Base-by-base conservation (phyloP, 371 early-diverging fungal species). In the Haplosporangium sp. region DNA sequence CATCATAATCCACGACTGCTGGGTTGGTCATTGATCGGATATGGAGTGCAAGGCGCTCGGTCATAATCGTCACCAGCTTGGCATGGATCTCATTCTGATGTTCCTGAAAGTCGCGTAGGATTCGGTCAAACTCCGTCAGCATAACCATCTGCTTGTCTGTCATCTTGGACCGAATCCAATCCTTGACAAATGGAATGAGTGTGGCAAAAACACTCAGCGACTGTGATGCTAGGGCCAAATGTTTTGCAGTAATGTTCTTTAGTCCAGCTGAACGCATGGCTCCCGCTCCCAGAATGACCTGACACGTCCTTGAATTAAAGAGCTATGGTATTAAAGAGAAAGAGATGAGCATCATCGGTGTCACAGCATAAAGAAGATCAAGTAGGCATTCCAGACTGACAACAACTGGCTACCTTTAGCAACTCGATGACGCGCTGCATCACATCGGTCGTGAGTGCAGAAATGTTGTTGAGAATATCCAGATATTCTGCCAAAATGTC, bases 261-360 rank as follows among this genome's bases (percentile, higher is more conserved):
- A 98, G 82, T 6, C 98, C 98, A 6, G 97, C 98, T 8, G 97
- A 96, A 36, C 90, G 88, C 90, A 95, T 93, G 0, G 98, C 98
- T 1, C 98, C 98, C 1, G 97, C 98, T 2, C 98, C 98, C 13
- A 98, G 84, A 75, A 98, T 95, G 6, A 96, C 95, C 83, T 97
- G 97, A 81, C 97, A 96, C 5, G 92, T 90, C 59, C 94, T 83
- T 5, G 95, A 94, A 76, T 98, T 98, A 83, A 96, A 95, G 13
- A 95, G 68, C 94, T 94, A n/a, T n/a, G n/a, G n/a, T n/a, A n/a
- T n/a, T n/a, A n/a, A n/a, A n/a, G n/a, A n/a, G n/a, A n/a, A n/a
- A n/a, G n/a, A n/a, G n/a, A n/a, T n/a, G n/a, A n/a, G n/a, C n/a
- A n/a, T n/a, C n/a, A n/a, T n/a, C n/a, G n/a, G n/a, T n/a, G n/a